phyloP scores from a whole-genome alignment of 148 eudicot species.

The Camellia sinensis region DNA sequence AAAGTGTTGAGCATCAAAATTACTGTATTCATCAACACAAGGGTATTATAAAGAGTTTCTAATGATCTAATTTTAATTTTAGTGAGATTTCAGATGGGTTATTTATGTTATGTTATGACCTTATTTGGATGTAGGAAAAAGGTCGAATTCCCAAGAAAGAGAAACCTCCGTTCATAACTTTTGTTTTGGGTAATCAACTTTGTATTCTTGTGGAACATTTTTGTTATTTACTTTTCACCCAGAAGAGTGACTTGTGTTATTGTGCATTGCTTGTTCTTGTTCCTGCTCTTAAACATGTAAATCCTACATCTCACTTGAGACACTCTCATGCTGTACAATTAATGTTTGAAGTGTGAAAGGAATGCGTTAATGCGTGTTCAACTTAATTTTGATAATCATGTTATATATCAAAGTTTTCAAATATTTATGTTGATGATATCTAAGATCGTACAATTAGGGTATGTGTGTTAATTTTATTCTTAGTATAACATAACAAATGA shows the following conservation, averaged over 20 bases:
- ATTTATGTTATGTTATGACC: constrained; percentile 11
- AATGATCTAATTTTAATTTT: not conserved
- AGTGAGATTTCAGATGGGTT: not conserved
- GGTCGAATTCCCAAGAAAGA: constrained; percentile 30
- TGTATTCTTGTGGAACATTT: not conserved
- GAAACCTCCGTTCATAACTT: constrained; percentile 60
- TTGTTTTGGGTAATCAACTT: constrained; percentile 66
- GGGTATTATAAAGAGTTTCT: not conserved
- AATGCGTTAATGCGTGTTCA: not conserved
- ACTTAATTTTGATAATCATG: not conserved
- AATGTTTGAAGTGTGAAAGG: constrained; percentile 4
- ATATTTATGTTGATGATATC: not conserved
- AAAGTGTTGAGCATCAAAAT: not conserved
- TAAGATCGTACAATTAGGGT: not conserved
- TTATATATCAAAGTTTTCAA: not conserved
- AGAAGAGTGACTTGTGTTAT: not conserved
- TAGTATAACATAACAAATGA: not conserved
- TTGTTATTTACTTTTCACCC: not conserved
- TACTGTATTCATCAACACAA: too few relatives aligned
- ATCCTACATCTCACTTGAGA: not conserved
- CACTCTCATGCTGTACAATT: constrained; percentile 4
- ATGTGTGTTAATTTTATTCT: not conserved
- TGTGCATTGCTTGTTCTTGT: not conserved
- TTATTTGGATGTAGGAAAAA: constrained; percentile 44
- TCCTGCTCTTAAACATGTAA: not conserved